Evolutionary conservation across 2,329 filamentous ascomycete species (phyloP).

Genomic region (Arachnopeziza araneosa): DNA sequence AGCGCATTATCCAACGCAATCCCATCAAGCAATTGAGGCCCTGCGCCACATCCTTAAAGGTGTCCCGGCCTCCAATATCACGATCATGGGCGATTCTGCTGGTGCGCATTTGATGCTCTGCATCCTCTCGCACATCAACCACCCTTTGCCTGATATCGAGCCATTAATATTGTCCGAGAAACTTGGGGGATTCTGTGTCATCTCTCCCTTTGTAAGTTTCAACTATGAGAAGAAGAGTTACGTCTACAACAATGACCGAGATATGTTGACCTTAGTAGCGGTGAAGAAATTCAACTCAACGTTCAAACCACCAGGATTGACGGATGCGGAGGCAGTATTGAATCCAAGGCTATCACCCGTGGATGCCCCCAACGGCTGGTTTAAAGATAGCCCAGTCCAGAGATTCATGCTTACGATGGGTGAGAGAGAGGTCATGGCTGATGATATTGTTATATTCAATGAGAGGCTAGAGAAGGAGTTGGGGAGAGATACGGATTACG

Average conservation of each 20-base stretch:
- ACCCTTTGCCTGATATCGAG: conserved; percentile 34
- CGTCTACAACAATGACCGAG: conserved; percentile 40
- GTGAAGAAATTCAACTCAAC: conserved; percentile 40
- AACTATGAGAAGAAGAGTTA: conserved; percentile 38
- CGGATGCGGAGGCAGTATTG: conserved; percentile 1
- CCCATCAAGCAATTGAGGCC: conserved; percentile 11
- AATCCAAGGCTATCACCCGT: conserved; percentile 43
- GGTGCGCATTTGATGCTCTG: conserved; percentile 65
- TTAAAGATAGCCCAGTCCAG: conserved; percentile 41
- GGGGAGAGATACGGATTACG: not conserved
- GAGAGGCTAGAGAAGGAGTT: conserved; percentile 1
- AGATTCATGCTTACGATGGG: conserved; percentile 48
- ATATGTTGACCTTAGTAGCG: conserved; percentile 45
- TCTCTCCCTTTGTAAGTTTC: conserved; percentile 52
- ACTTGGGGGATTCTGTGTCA: conserved; percentile 45
- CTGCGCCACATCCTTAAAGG: conserved; percentile 9
- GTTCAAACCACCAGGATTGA: conserved; percentile 3
- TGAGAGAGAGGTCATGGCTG: conserved; percentile 48
- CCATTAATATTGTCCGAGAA: conserved; percentile 18
- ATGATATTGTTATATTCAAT: conserved; percentile 37
- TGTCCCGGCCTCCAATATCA: conserved; percentile 44
- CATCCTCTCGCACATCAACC: conserved; percentile 43
- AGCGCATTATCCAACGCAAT: conserved; percentile 13
- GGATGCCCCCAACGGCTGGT: conserved; percentile 46
- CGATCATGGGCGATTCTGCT: conserved; percentile 73